Base-by-base conservation (phyloP, 2,329 filamentous ascomycete genomes). In the Colletotrichum abscissum region DNA sequence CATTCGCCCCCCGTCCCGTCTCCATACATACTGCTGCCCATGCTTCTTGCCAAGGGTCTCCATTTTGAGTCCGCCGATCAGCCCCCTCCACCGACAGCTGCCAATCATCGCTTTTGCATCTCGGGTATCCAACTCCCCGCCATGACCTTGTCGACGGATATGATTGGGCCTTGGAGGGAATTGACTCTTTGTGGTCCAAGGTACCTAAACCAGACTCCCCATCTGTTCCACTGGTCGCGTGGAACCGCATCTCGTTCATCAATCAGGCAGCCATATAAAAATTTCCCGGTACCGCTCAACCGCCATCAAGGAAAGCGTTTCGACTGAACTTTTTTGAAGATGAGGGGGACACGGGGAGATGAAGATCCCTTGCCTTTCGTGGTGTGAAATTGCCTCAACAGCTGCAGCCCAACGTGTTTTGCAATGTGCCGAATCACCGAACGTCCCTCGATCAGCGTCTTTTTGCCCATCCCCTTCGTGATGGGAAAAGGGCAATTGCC, bases 201-300 rank as follows among this genome's bases (percentile, higher is more conserved):
- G 19, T n/a, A 49, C 42, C 57, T 24, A 0, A 38, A 26, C 38
- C 57, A n/a, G 54, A 69, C 63, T 28, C 65, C 54, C 42, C 56
- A 33, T 35, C 59, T 52, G 35, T 38, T 26, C 54, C 55, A 42
- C 14, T 42, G 38, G 14, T 42, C 38, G 55, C 55, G 49, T 64
- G 59, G 67, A 52, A 58, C 63, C 42, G 55, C 62, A 65, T 55
- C 55, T 70, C 35, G 49, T 56, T 59, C 57, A 57, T 62, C 63
- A 57, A 72, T 46, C 54, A 72, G 69, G 69, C 69, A 72, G 69
- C 69, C 69, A 59, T 52, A 57, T 72, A 62, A 67, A 63, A 67
- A n/a, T 38, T 49, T 62, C 46, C 35, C 19, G 30, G 14, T 59
- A 35, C 33, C 57, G 56, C 56, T 58, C n/a, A 30, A 33, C n/a